Base-by-base conservation (phyloP, 2,329 filamentous ascomycete genomes). In the Alternaria gansuensis region DNA sequence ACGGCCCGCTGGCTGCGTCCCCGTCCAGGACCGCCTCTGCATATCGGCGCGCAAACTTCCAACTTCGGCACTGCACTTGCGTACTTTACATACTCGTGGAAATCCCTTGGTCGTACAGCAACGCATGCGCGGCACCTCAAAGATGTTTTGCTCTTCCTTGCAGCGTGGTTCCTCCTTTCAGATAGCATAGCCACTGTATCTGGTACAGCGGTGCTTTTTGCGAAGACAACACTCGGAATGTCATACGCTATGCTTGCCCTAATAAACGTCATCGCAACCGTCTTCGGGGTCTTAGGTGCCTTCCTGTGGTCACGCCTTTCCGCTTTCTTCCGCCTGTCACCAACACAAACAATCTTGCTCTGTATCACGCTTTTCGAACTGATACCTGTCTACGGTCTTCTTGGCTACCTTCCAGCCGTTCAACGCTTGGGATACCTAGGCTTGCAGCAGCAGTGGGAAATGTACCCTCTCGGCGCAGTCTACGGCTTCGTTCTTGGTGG, bases 401-500 rank as follows among this genome's bases (percentile, higher is more conserved):
- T 96, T 17, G 93, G 93, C 1, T 97, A 95, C 72, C 83, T 98
- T 14, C 92, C 93, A 0, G 87, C 91, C 6, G 84, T 99, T 45
- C 85, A 88, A 68, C 80, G 83, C 7, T 87, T 90, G 77, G 93
- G 92, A 0, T 87, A 91, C 5, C 80, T 93, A 39, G 95, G 95
- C 1, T 83, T 99, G n/a, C 93, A 97, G 77, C 89, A 95, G 74
- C 89, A 91, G 3, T 97, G 93, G 91, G 95, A 99, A 70, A 97
- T 99, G 92, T 98, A 95, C 70, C 91, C 92, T 0, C 80, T 99
- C 1, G 93, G 92, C 0, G 90, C 91, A 3, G 87, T 98, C 11
- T 98, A 97, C 76, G 95, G 95, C 0, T 87, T 99, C 49, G 93
- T 98, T 2, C 87, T 98, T 29, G 95, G 95, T n/a, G 95, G 95